These are phyloP conservation scores for Yamadazyma olivae DNA, from an alignment of 805 yeast species.

Conservation along the genomic window DNA sequence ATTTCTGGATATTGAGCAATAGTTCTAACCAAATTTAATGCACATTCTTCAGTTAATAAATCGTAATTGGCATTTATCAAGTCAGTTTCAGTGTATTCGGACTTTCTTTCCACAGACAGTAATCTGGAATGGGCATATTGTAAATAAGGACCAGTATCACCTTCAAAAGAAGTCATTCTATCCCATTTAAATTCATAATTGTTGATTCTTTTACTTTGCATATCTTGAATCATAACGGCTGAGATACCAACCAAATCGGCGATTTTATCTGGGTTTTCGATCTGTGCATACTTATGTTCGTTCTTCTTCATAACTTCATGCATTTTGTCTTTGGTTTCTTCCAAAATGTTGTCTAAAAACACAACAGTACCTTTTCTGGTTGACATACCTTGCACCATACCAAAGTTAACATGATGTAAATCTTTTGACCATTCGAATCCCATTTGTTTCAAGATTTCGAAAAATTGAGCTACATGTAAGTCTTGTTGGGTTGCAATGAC, in stretches of 20 bases:
- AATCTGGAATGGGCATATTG: slow-evolving; percentile 98
- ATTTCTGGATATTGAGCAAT: slow-evolving; percentile 91
- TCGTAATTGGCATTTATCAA: slow-evolving; percentile 52
- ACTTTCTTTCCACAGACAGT: slow-evolving; percentile 89
- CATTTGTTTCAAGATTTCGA: slow-evolving; percentile 88
- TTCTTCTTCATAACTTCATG: slow-evolving; percentile 95
- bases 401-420: slow-evolving; percentile 85
- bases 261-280: slow-evolving; percentile 88
- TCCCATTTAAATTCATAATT: slow-evolving; percentile 97
- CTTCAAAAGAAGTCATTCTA: slow-evolving; percentile 97
- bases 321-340: slow-evolving; percentile 92
- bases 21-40: slow-evolving; percentile 67
- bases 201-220: slow-evolving; percentile 95
- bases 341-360: slow-evolving; percentile 89
- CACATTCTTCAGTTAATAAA: slow-evolving; percentile 68
- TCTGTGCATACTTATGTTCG: slow-evolving; percentile 85
- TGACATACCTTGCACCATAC: slow-evolving; percentile 98
- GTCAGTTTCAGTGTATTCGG: slow-evolving; percentile 43
- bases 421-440: slow-evolving; percentile 83
- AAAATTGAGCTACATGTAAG: slow-evolving; percentile 88
- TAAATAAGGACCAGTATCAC: slow-evolving; percentile 98
- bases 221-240: slow-evolving; percentile 98
- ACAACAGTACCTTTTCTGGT: slow-evolving; percentile 98
- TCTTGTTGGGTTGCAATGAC: slow-evolving; percentile 97
- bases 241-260: slow-evolving; percentile 96